These are phyloP conservation scores for Myotisia sp. DNA, from an alignment of 2,329 filamentous ascomycete genomes.

Conservation along the genomic window DNA sequence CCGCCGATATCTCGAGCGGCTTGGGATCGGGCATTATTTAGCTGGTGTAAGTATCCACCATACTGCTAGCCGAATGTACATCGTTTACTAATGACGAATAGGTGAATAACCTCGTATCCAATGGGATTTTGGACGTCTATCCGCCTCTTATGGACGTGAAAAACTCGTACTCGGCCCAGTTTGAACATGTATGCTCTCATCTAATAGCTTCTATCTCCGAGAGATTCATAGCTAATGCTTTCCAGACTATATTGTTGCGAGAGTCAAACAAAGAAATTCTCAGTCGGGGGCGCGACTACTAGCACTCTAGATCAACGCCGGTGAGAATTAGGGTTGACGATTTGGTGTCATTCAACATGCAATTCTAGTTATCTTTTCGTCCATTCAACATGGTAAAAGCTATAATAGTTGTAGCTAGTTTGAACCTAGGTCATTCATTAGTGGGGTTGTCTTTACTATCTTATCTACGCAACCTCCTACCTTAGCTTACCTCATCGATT, in stretches of 20 bases:
- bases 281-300: conserved; percentile 42
- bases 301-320: no score
- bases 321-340: no score
- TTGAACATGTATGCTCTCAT: conserved; percentile 38
- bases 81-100: conserved; percentile 15
- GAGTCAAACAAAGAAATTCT: conserved; percentile 37
- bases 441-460: no score
- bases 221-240: conserved; percentile 9
- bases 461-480: no score
- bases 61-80: background rate
- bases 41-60: conserved; percentile 35
- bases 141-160: conserved; percentile 42
- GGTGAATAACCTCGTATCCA: conserved; percentile 44
- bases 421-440: no score
- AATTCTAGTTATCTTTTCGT: no score
- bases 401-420: no score
- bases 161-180: conserved; percentile 51
- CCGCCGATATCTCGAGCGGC: conserved; percentile 47
- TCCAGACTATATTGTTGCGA: conserved; percentile 36
- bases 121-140: conserved; percentile 45
- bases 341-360: no score
- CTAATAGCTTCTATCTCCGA: conserved; percentile 16
- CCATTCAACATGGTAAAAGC: no score
- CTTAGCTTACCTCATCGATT: no score
- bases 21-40: conserved; percentile 46